Evolutionary conservation across 768 basidiomycete species (phyloP).

Genomic region (Boletus eberwhitei): DNA sequence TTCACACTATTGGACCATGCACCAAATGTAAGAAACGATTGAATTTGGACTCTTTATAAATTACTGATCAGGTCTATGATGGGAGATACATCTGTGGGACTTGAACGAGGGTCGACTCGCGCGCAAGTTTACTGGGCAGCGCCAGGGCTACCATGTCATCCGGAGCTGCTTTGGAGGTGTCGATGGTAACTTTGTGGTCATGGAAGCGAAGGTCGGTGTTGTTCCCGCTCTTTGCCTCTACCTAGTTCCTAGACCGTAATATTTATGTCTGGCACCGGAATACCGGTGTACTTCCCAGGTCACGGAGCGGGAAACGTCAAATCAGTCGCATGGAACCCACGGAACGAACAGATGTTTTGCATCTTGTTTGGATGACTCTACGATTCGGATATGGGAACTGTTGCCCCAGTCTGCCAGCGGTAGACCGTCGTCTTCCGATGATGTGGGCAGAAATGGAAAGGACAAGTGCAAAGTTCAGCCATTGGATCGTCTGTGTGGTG

Average conservation of each 20-base stretch:
- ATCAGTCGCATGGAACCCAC: conserved; percentile 94
- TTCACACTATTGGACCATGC: conserved; percentile 84
- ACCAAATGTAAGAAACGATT: conserved; percentile 63
- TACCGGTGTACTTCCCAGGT: conserved; percentile 71
- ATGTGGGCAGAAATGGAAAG: conserved; percentile 42
- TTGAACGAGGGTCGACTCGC: conserved; percentile 64
- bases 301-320: conserved; percentile 92
- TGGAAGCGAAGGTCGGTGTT: conserved; percentile 84
- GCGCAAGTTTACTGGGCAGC: conserved; percentile 83
- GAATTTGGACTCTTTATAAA: neutral
- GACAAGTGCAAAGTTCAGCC: conserved; percentile 63
- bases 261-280: conserved; percentile 96
- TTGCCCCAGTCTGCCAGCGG: conserved; percentile 22
- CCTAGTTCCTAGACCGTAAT: conserved; percentile 63
- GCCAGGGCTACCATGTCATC: conserved; percentile 80
- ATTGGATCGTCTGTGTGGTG: conserved; percentile 27
- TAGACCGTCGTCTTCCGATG: conserved; percentile 17
- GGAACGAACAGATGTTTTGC: conserved; percentile 92
- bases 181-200: conserved; percentile 84
- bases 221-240: conserved; percentile 6
- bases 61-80: conserved; percentile 11
- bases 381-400: conserved; percentile 85
- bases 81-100: conserved; percentile 93
- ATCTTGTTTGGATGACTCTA: conserved; percentile 90
- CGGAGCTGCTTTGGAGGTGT: conserved; percentile 92